Conservation (phyloP, 108 stramenopile species). For the Nitzschia sp. region DNA sequence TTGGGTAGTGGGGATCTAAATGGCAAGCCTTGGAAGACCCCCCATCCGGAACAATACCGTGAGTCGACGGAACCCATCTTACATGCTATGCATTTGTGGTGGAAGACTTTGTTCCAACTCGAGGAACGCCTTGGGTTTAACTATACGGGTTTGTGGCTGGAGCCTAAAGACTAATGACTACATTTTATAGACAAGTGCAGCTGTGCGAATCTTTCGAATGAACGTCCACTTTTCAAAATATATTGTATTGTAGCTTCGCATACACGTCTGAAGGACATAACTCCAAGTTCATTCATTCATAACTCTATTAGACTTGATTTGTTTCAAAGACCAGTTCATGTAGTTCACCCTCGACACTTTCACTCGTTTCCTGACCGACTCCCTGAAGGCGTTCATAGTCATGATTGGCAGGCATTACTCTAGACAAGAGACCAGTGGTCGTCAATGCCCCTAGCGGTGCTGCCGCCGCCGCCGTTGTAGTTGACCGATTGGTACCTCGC, state of each 20-base stretch:
- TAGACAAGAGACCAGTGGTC: not conserved
- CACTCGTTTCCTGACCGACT: constrained; percentile 1
- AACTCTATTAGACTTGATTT: constrained; percentile 26
- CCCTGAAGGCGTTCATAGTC: constrained; percentile 19
- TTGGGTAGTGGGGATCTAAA: not conserved
- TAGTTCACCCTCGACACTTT: not conserved
- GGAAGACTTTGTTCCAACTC: not conserved
- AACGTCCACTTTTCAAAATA: too few species aligned
- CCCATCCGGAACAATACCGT: not conserved
- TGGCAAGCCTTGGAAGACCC: not conserved
- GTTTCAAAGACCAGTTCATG: constrained; percentile 37
- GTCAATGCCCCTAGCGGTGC: not conserved
- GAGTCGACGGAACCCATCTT: not conserved
- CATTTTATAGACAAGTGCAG: too few species aligned
- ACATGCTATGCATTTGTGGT: not conserved
- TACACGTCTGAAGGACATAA: too few species aligned
- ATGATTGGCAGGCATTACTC: constrained; percentile 13
- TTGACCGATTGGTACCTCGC: constrained; percentile 12
- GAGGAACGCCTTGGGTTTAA: not conserved
- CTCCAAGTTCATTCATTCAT: too few species aligned
- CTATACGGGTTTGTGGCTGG: not conserved
- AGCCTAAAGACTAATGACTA: too few species aligned
- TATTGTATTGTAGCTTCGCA: too few species aligned
- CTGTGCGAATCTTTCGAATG: too few species aligned
- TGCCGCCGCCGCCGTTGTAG: not conserved